A percentile compares a stretch with the other conserved stretches of the same genome.
These are phyloP conservation scores for Globisporangium nunn DNA, from an alignment of 352 stramenopile species.

Conservation along the genomic window DNA sequence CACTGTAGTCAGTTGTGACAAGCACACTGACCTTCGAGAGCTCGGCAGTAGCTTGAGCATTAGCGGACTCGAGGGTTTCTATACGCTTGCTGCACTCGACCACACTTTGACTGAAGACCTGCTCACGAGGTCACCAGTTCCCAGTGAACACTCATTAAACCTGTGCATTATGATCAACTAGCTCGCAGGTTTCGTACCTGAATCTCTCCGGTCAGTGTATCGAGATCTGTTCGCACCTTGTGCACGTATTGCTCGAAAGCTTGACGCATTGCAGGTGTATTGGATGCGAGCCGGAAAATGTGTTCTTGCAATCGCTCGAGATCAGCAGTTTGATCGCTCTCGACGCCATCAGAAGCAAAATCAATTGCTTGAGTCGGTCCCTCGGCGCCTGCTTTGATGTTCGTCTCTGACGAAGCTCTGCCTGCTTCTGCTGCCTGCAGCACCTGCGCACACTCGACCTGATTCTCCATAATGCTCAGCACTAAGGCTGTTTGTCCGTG, in stretches of 20 bases:
- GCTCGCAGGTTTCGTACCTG: slow-evolving; percentile 1
- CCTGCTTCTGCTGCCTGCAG: slow-evolving; percentile 21
- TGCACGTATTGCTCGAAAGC: slow-evolving; percentile 6
- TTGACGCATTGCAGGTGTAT: background rate
- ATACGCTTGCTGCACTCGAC: background rate
- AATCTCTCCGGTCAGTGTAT: background rate
- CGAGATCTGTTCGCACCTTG: background rate
- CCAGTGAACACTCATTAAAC: too few relatives aligned
- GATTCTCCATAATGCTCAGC: slow-evolving; percentile 66
- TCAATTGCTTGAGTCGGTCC: background rate
- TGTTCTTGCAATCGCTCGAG: slow-evolving; percentile 19
- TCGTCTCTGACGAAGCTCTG: background rate
- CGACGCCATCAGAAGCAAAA: background rate
- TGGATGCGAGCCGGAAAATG: slow-evolving; percentile 10
- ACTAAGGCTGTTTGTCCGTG: slow-evolving; percentile 56
- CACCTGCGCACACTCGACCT: slow-evolving; percentile 54
- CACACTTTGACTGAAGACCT: too few relatives aligned
- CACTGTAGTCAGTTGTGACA: too few relatives aligned
- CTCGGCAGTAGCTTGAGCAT: slow-evolving; percentile 10
- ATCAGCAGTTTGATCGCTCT: background rate
- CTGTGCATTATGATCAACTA: too few relatives aligned
- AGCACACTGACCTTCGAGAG: slow-evolving; percentile 11
- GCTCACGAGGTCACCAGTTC: too few relatives aligned
- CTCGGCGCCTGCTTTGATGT: background rate
- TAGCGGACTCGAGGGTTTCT: slow-evolving; percentile 12